Base-by-base conservation (phyloP, 768 basidiomycete species). In the Lepiota venenata region DNA sequence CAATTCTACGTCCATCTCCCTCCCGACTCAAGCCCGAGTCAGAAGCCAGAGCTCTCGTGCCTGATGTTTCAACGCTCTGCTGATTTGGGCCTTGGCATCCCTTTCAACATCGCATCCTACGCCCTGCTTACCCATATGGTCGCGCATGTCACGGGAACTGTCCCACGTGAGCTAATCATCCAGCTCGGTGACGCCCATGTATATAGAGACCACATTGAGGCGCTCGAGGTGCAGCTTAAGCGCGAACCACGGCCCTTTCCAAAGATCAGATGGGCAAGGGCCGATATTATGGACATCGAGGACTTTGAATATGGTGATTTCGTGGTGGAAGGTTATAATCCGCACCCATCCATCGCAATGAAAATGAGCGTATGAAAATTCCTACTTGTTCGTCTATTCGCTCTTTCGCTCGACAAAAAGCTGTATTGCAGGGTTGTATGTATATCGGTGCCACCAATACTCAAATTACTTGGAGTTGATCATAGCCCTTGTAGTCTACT, bases 101-200 rank as follows among this genome's bases (percentile, higher is more conserved):
- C 96, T 0, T 99, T 99, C 82, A 99, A 99, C 71, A 98, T 99
- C 70, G 97, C 96, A 11, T 98, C 97, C 0, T 99, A 98, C 69
- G 91, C 97, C 5, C 82, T 99, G 18, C 83, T 99, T 50, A 97
- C 95, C 0, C 94, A 98, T 70, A 94, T 99, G 91, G 83, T 99
- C 59, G 95, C 96, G n/a, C 86, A 83, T 21, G 84, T 97, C 55
- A 98, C 96, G 11, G 78, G 80, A 41, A 94, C 91, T 3, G 83
- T 86, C 29, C 82, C 97, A 0, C 85, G 88, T 67, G 95, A 97
- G 67, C 83, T 99, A 51, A 78, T 96, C 64, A 89, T 98, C 58
- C 95, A 97, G 69, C 90, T 98, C 60, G 97, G 97, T 2, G 97
- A 99, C 63, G 95, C 97, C 1, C 97, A 99, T 63, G 91, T 98